Percentiles rank a stretch among this genome's conserved stretches.
Conservation (phyloP, 306 rosid species). For the Lablab purpureus region DNA sequence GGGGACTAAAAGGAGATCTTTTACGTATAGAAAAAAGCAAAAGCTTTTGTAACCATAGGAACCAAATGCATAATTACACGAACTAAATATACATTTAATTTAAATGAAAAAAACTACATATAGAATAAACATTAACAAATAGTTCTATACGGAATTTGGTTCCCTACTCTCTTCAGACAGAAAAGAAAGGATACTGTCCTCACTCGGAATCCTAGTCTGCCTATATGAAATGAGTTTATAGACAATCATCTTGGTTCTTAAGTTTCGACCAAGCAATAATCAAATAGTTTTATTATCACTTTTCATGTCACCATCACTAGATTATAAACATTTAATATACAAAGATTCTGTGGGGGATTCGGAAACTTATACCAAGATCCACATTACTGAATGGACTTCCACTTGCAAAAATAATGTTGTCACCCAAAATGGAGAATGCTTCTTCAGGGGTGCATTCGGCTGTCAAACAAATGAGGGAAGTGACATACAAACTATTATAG, state of each 20-base stretch:
- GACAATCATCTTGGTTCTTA: slow-evolving; percentile 21
- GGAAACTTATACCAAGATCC: slow-evolving; percentile 72
- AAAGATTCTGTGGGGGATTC: slow-evolving; percentile 28
- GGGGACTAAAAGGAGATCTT: too few relatives aligned
- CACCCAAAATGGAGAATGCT: slow-evolving; percentile 93
- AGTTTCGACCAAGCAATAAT: slow-evolving; percentile 28
- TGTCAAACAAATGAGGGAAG: slow-evolving; percentile 51
- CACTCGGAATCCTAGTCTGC: neutral
- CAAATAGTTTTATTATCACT: slow-evolving; percentile 8
- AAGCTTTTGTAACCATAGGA: too few relatives aligned
- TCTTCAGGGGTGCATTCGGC: slow-evolving; percentile 99
- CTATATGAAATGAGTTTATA: slow-evolving; percentile 32
- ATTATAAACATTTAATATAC: neutral
- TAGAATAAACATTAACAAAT: slow-evolving; percentile 22
- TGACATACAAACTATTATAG: slow-evolving; percentile 12
- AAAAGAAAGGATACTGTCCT: slow-evolving; percentile 1
- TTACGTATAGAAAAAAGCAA: too few relatives aligned
- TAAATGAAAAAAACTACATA: neutral
- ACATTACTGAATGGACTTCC: slow-evolving; percentile 97
- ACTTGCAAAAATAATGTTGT: slow-evolving; percentile 91
- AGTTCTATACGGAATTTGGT: neutral
- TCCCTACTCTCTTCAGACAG: neutral
- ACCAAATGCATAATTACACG: too few relatives aligned
- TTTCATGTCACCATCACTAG: neutral
- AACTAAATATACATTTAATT: neutral